phyloP scores from a whole-genome alignment of 2,329 filamentous ascomycete species.

The Sporothrix variecibatus region DNA sequence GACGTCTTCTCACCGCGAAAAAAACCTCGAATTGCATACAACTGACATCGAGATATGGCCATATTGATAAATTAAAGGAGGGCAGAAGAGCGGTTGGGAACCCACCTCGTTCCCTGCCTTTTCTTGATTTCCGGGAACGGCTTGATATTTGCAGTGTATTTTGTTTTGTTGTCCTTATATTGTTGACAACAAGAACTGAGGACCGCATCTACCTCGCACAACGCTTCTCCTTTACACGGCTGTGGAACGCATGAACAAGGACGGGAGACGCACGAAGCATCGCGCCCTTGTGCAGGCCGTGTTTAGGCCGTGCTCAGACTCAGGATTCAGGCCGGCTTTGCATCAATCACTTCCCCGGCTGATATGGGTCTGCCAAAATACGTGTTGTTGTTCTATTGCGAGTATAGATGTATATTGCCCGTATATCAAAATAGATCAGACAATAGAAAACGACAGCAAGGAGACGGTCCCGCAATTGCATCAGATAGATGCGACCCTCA shows the following conservation, averaged over 20 bases:
- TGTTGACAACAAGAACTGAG: background rate
- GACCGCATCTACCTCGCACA: background rate
- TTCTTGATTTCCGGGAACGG: slow-evolving; percentile 28
- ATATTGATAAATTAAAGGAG: background rate
- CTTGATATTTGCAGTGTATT: slow-evolving; percentile 24
- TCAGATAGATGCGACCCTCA: slow-evolving; percentile 18
- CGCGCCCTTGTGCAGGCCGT: slow-evolving; percentile 1
- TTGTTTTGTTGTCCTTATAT: background rate
- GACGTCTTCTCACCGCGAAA: background rate
- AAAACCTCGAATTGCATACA: background rate
- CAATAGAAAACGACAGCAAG: background rate
- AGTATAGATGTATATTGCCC: background rate
- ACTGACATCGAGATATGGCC: background rate
- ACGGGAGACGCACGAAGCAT: background rate
- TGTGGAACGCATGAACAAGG: background rate
- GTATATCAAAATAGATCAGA: background rate
- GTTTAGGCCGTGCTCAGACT: background rate
- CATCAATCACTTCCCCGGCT: slow-evolving; percentile 10
- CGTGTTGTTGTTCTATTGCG: background rate
- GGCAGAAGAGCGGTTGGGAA: background rate
- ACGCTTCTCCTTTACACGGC: background rate
- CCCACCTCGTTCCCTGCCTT: background rate
- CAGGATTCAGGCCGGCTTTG: background rate
- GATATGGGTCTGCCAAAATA: slow-evolving; percentile 8
- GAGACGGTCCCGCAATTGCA: slow-evolving; percentile 1